Conservation (phyloP, 2,329 filamentous ascomycete genomes). For the Colletotrichum spinosum region DNA sequence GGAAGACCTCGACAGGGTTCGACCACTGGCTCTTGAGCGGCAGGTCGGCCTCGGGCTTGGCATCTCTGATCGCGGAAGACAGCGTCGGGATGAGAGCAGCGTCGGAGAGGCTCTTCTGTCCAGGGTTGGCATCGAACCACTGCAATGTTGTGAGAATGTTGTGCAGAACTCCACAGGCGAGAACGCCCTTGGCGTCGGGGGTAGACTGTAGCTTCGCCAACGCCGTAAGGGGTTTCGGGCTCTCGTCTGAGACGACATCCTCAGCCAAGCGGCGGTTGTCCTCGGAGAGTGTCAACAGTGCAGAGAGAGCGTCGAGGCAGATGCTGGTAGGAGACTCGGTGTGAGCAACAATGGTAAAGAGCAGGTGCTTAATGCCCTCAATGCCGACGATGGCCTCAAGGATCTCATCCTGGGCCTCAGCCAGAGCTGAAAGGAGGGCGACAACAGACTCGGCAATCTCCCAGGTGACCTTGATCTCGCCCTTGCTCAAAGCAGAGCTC, state of each 20-base stretch:
- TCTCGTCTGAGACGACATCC: slow-evolving; percentile 62
- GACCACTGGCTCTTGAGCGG: slow-evolving; percentile 50
- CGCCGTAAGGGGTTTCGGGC: slow-evolving; percentile 59
- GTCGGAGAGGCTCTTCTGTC: slow-evolving; percentile 61
- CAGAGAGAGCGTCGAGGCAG: slow-evolving; percentile 62
- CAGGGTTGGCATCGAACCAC: slow-evolving; percentile 64
- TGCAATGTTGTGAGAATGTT: slow-evolving; percentile 68
- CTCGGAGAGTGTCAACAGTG: slow-evolving; percentile 69
- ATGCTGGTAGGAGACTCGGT: slow-evolving; percentile 55
- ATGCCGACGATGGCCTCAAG: slow-evolving; percentile 64
- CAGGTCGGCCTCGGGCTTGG: slow-evolving; percentile 41
- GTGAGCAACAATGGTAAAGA: slow-evolving; percentile 64
- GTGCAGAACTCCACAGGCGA: slow-evolving; percentile 72
- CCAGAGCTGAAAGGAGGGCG: slow-evolving; percentile 64
- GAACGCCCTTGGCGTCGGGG: slow-evolving; percentile 61
- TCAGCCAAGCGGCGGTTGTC: slow-evolving; percentile 67
- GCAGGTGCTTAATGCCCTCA: slow-evolving; percentile 61
- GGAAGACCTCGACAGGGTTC: slow-evolving; percentile 58
- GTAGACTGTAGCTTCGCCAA: slow-evolving; percentile 61
- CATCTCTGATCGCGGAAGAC: slow-evolving; percentile 51
- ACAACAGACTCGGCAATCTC: slow-evolving; percentile 66
- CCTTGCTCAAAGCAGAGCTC: slow-evolving; percentile 58
- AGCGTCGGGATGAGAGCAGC: slow-evolving; percentile 61
- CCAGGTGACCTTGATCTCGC: slow-evolving; percentile 65
- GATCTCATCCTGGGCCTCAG: slow-evolving; percentile 71